These are phyloP conservation scores for Pseudohalonectria lignicola DNA, from an alignment of 2,329 filamentous ascomycete genomes.

Conservation along the genomic window DNA sequence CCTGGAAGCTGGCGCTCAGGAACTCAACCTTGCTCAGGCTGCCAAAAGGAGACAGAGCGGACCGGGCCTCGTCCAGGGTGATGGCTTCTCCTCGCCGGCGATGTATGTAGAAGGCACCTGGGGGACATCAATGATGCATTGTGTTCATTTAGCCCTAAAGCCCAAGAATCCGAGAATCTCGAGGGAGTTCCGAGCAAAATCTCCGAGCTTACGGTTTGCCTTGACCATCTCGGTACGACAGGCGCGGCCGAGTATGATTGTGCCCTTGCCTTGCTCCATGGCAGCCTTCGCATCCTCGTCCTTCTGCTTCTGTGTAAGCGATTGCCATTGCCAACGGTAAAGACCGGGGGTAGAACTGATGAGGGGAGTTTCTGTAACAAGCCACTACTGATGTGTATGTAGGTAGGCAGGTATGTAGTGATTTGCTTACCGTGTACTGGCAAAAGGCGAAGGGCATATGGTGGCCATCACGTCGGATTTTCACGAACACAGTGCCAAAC, in stretches of 20 bases:
- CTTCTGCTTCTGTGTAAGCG: no score
- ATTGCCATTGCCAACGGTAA: no score
- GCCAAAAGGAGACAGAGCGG: constrained; percentile 31
- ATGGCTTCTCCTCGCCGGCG: constrained; percentile 23
- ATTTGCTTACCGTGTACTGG: constrained; percentile 52
- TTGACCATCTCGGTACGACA: constrained; percentile 50
- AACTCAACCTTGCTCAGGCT: constrained; percentile 26
- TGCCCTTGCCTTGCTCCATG: constrained; percentile 31
- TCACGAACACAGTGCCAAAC: constrained; percentile 48
- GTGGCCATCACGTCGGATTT: constrained; percentile 46
- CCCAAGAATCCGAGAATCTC: no score
- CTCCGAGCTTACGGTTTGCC: constrained; percentile 41
- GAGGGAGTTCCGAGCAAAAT: no score
- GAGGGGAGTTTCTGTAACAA: no score
- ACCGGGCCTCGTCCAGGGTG: constrained; percentile 29
- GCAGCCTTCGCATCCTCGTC: constrained; percentile 35
- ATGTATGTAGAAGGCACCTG: constrained; percentile 39
- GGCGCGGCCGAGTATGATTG: constrained; percentile 40
- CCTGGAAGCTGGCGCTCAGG: constrained; percentile 20
- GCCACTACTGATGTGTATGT: no score
- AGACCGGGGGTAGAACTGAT: no score
- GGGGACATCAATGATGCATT: neutral
- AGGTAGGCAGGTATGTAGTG: no score
- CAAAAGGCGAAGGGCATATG: constrained; percentile 55
- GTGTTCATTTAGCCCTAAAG: no score